These are phyloP conservation scores for Phytophthora uliginosa DNA, from an alignment of 352 stramenopile genomes.

Conservation along the genomic window DNA sequence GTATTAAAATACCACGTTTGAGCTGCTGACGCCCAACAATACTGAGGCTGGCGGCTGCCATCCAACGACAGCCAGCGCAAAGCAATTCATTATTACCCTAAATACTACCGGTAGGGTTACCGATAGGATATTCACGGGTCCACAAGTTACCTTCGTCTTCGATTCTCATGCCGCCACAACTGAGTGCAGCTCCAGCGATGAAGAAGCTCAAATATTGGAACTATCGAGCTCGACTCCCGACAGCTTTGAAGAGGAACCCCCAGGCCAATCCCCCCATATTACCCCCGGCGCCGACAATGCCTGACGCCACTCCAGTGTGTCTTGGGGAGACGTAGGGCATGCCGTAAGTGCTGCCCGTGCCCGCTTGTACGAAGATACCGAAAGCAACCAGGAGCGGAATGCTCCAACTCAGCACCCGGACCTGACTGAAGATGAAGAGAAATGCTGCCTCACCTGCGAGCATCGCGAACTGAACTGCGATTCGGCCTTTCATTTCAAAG, in stretches of 20 bases:
- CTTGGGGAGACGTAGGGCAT: conserved; percentile 59
- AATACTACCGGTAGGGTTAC: background rate
- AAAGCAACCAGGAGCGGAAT: conserved; percentile 92
- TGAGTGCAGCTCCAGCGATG: conserved; percentile 23
- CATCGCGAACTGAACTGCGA: conserved; percentile 78
- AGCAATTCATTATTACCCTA: background rate
- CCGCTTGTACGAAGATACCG: conserved; percentile 81
- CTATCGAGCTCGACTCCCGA: conserved; percentile 33
- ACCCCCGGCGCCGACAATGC: conserved; percentile 63
- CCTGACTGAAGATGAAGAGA: conserved; percentile 88
- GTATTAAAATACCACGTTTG: too few species aligned
- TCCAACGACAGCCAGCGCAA: too few species aligned
- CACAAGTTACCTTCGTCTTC: background rate
- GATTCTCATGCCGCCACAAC: background rate
- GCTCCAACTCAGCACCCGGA: conserved; percentile 48
- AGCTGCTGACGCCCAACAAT: too few species aligned
- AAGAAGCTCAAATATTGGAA: conserved; percentile 63
- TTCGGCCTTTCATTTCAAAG: conserved; percentile 90
- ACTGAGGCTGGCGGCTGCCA: too few species aligned
- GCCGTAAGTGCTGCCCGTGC: conserved; percentile 58
- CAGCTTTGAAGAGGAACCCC: conserved; percentile 60
- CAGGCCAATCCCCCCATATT: conserved; percentile 61
- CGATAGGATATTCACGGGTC: too few species aligned
- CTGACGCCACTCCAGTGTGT: conserved; percentile 51
- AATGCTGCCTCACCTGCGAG: conserved; percentile 82